Percentiles rank a stretch among this genome's conserved stretches.
Evolutionary conservation across 139 green algal species (phyloP).

Genomic region (Edaphochlamys debaryana): DNA sequence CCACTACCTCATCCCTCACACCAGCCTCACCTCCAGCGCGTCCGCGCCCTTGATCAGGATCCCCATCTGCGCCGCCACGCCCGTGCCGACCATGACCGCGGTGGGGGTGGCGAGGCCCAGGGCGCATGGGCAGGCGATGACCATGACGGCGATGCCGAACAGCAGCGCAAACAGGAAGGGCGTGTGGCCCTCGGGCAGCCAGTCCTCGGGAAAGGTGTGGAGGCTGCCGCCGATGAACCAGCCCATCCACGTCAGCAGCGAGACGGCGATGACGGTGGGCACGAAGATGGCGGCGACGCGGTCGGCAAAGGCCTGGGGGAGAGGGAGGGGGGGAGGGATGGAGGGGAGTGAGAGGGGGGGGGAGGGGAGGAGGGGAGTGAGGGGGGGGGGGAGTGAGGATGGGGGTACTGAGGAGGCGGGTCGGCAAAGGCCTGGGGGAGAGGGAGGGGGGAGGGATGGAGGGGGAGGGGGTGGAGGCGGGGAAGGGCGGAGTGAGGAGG

Average conservation of each 20-base stretch:
- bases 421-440: too few relatives aligned
- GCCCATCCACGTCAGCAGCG: conserved; percentile 77
- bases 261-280: conserved; percentile 82
- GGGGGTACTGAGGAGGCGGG: too few relatives aligned
- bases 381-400: too few relatives aligned
- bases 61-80: conserved; percentile 81
- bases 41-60: conserved; percentile 94
- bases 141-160: conserved; percentile 95
- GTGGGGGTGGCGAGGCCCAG: conserved; percentile 97
- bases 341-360: too few relatives aligned
- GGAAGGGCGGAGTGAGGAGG: neutral
- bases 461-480: too few relatives aligned
- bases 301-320: conserved; percentile 86
- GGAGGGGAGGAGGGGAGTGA: neutral
- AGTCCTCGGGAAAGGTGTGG: conserved; percentile 55
- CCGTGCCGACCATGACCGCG: conserved; percentile 97
- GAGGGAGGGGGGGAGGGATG: neutral
- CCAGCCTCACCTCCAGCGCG: conserved; percentile 44
- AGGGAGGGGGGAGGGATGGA: too few relatives aligned
- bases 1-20: too few relatives aligned
- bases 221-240: conserved; percentile 71
- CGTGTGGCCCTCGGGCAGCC: conserved; percentile 84
- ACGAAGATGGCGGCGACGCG: conserved; percentile 90
- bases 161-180: conserved; percentile 93
- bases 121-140: conserved; percentile 98